phyloP scores from a whole-genome alignment of 352 stramenopile genomes.

The Hyaloperonospora brassicae region DNA sequence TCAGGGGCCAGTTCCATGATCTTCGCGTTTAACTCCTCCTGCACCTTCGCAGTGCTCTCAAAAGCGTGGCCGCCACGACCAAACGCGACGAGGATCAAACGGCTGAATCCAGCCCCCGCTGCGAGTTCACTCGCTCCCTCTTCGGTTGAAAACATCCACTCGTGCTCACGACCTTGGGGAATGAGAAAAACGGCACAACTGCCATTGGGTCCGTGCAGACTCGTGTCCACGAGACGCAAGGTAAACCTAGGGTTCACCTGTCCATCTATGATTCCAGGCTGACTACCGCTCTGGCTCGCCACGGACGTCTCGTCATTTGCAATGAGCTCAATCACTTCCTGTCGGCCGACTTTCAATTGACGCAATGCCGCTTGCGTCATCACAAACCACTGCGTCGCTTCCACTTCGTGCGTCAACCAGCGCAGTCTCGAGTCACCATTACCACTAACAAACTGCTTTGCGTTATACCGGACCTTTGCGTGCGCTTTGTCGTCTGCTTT shows the following conservation, averaged over 20 bases:
- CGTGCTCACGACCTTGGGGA: constrained; percentile 70
- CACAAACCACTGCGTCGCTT: constrained; percentile 51
- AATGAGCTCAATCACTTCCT: constrained; percentile 53
- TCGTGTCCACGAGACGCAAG: constrained; percentile 51
- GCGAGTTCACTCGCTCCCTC: constrained; percentile 59
- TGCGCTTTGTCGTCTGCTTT: constrained; percentile 14
- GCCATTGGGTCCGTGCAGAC: constrained; percentile 38
- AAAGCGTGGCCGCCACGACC: constrained; percentile 52
- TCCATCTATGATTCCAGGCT: constrained; percentile 3
- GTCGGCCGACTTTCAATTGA: constrained; percentile 41
- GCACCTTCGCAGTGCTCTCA: constrained; percentile 51
- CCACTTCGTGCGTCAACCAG: constrained; percentile 49
- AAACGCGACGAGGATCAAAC: constrained; percentile 63
- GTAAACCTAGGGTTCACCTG: constrained; percentile 46
- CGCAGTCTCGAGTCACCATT: constrained; percentile 24
- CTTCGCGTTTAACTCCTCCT: constrained; percentile 63
- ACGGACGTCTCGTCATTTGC: constrained; percentile 30
- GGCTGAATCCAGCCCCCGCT: constrained; percentile 49
- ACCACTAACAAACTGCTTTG: constrained; percentile 32
- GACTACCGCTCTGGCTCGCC: constrained; percentile 3
- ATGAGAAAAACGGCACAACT: constrained; percentile 68
- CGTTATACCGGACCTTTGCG: constrained; percentile 35
- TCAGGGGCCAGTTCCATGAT: constrained; percentile 54
- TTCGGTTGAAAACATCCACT: constrained; percentile 73
- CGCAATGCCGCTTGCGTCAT: constrained; percentile 45